Conservation (phyloP, 768 basidiomycete species). For the Vararia minispora region DNA sequence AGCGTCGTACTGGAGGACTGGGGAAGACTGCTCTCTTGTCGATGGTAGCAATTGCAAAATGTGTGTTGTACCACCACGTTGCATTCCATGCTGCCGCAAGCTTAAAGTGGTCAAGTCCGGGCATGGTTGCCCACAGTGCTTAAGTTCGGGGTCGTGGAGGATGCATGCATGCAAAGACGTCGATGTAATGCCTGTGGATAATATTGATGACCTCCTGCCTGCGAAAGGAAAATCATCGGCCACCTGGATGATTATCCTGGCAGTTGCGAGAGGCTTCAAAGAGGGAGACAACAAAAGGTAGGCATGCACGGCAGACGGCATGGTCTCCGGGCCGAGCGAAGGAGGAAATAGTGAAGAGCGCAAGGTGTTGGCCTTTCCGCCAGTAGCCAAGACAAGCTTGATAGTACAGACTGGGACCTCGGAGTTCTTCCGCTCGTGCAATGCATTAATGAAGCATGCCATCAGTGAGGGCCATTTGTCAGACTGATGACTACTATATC, state of each 20-base stretch:
- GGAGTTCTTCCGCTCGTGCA: constrained; percentile 17
- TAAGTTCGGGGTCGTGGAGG: constrained; percentile 78
- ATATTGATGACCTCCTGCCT: constrained; percentile 14
- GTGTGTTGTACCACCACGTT: constrained; percentile 56
- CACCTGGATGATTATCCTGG: constrained; percentile 33
- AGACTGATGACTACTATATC: too few species aligned
- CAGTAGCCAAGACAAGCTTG: constrained; percentile 47
- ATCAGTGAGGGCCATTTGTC: too few species aligned
- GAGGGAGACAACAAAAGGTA: constrained; percentile 6
- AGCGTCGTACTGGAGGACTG: constrained; percentile 55
- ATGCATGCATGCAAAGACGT: constrained; percentile 80
- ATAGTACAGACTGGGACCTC: constrained; percentile 15
- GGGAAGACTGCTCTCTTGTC: constrained; percentile 21
- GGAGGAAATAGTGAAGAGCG: constrained; percentile 70
- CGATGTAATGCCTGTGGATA: constrained; percentile 79
- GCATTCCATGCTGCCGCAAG: constrained; percentile 72
- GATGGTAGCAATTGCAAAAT: constrained; percentile 45
- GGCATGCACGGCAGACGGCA: constrained; percentile 22
- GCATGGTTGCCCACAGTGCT: constrained; percentile 50
- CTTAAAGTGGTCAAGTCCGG: constrained; percentile 81
- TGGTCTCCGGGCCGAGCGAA: constrained; percentile 12
- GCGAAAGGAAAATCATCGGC: constrained; percentile 3
- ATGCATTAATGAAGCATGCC: constrained; percentile 74
- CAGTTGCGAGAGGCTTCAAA: constrained; percentile 38
- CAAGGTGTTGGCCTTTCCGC: constrained; percentile 90